Conservation (phyloP, 2,329 filamentous ascomycete species). For the Beauveria pseudobassiana region DNA sequence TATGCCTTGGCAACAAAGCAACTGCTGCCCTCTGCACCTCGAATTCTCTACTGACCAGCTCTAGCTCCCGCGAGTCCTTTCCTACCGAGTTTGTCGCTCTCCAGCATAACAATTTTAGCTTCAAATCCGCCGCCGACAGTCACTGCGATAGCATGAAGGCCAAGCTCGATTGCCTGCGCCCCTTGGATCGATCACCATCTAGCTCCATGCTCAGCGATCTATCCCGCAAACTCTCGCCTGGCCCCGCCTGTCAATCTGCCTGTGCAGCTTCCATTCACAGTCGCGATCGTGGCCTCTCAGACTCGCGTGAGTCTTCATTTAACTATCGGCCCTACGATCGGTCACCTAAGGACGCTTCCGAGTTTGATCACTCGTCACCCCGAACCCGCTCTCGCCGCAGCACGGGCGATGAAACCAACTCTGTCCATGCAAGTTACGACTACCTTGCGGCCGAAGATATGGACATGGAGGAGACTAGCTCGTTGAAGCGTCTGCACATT, state of each 20-base stretch:
- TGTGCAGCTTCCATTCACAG: constrained; percentile 37
- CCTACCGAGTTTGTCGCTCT: constrained; percentile 36
- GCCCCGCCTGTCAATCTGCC: constrained; percentile 31
- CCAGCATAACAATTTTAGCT: constrained; percentile 42
- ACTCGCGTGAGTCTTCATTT: constrained; percentile 41
- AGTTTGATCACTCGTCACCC: constrained; percentile 43
- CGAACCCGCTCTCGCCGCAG: constrained; percentile 37
- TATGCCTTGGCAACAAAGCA: constrained; percentile 14
- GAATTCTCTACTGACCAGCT: background rate
- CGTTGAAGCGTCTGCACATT: constrained; percentile 42
- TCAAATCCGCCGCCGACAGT: constrained; percentile 37
- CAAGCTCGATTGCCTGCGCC: constrained; percentile 44
- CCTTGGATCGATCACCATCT: constrained; percentile 38
- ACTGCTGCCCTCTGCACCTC: constrained; percentile 14
- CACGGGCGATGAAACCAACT: constrained; percentile 45
- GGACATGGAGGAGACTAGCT: constrained; percentile 45
- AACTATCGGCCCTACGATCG: constrained; percentile 37
- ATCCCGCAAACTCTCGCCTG: constrained; percentile 32
- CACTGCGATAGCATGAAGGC: constrained; percentile 46
- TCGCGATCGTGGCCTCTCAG: constrained; percentile 27
- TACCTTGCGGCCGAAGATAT: constrained; percentile 32
- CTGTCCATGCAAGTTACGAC: constrained; percentile 38
- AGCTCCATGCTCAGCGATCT: constrained; percentile 34
- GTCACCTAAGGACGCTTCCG: constrained; percentile 35
- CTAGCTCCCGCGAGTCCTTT: constrained; percentile 35